Base-by-base conservation (phyloP, 2,329 filamentous ascomycete species). In the Aspergillus eucalypticola region DNA sequence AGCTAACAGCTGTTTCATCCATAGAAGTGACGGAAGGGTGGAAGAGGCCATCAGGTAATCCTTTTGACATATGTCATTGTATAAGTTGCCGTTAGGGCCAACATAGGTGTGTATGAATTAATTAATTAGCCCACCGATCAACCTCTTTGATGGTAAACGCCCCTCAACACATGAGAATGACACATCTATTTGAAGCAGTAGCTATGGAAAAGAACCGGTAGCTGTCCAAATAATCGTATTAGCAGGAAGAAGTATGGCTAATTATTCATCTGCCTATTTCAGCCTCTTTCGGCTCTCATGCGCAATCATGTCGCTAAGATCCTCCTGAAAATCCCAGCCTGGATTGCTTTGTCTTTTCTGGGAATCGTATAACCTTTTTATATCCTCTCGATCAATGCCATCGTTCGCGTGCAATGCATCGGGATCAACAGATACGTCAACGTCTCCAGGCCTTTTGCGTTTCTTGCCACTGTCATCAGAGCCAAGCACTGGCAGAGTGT, bases 251-350 rank as follows among this genome's bases (percentile, higher is more conserved):
- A 13, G 27, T 54, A 80, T 53, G 73, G 69, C 81, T 89, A 88
- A 64, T 86, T 84, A 69, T 76, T 96, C 92, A 75, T 91, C 88
- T 68, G 96, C 93, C 66, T 90, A 86, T 84, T 93, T 96, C 74
- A 93, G 85, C 73, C 92, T 86, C 84, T 98, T 98, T 66, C 92
- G 85, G 72, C 88, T 92, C 79, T 98, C 95, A 70, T 91, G 89
- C 11, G 92, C 92, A 79, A 99, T 97, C 91, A 99, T 96, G 71
- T 96, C 91, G 69, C 89, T 94, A 59, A 99, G 78, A 73, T 97
- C 94, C 68, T 98, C 94, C 74, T 96, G 91, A 76, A 89, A 89
- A 60, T 87, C 85, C 86, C 89, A 92, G 69, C 87, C 84, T 21
- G 87, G 86, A 38, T 88, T 88, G 77, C 86, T 73, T 81, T 89